Percentiles rank a stretch among this genome's conserved stretches.
Evolutionary conservation across 495 filamentous ascomycete genomes (phyloP).

Genomic region (Xylaria longipes): DNA sequence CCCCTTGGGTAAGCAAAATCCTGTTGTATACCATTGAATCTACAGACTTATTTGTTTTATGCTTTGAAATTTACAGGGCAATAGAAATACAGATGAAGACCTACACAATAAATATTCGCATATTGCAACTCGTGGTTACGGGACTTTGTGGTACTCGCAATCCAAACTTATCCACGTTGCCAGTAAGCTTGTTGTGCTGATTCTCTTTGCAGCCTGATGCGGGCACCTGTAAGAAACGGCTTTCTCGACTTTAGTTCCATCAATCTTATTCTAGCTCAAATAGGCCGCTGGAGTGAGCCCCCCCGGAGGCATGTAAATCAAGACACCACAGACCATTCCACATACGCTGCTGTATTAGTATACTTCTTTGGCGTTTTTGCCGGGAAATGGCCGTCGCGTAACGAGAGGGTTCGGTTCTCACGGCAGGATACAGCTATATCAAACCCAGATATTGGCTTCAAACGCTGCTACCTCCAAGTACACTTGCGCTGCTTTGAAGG

Average conservation of each 20-base stretch:
- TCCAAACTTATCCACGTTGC: too few species aligned
- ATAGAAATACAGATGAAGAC: not conserved
- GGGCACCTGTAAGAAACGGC: not conserved
- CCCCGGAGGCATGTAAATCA: too few species aligned
- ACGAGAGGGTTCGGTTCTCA: not conserved
- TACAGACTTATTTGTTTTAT: too few species aligned
- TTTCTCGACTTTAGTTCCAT: not conserved
- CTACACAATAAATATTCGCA: not conserved
- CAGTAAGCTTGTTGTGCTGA: too few species aligned
- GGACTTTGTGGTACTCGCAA: conserved; percentile 9
- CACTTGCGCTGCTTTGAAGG: not conserved
- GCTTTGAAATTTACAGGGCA: too few species aligned
- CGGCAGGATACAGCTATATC: too few species aligned
- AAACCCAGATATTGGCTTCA: too few species aligned
- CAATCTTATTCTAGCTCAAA: not conserved
- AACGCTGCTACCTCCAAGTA: not conserved
- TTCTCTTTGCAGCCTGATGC: not conserved
- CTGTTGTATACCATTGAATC: too few species aligned
- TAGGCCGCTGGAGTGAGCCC: conserved; percentile 2
- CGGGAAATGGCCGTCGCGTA: not conserved
- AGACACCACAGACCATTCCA: too few species aligned
- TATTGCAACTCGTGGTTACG: not conserved
- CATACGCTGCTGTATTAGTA: not conserved
- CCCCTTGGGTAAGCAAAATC: too few species aligned
- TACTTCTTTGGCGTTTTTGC: not conserved